phyloP scores from a whole-genome alignment of 345 rosid genomes.

The Arabis alpina region DNA sequence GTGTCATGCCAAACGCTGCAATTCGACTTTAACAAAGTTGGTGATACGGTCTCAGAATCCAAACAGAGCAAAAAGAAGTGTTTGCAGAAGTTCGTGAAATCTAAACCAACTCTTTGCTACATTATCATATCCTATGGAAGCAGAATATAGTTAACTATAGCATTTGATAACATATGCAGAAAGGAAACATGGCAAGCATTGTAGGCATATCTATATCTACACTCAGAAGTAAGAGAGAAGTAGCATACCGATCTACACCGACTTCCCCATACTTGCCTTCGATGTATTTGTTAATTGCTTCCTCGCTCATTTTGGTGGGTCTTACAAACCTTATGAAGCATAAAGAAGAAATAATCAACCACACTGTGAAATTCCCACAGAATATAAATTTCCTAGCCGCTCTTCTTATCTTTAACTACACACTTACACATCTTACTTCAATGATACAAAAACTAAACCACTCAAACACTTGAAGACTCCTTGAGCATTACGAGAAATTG shows the following conservation, averaged over 20 bases:
- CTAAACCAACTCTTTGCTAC: slow-evolving; percentile 18
- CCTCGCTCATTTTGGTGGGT: slow-evolving; percentile 80
- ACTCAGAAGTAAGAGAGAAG: slow-evolving; percentile 2
- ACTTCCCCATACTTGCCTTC: slow-evolving; percentile 87
- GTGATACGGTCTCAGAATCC: slow-evolving; percentile 3
- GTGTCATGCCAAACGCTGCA: slow-evolving; percentile 98
- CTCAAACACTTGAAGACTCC: slow-evolving; percentile 1
- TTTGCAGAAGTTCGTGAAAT: background rate
- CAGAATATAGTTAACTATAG: background rate
- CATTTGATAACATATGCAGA: background rate
- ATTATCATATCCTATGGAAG: background rate
- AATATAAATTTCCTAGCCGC: background rate
- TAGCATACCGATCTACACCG: slow-evolving; percentile 85
- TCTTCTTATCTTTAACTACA: background rate
- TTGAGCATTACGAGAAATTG: background rate
- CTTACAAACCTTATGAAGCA: slow-evolving; percentile 66
- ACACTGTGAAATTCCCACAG: slow-evolving; percentile 11
- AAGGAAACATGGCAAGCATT: slow-evolving; percentile 1
- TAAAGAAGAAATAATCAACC: slow-evolving; percentile 8
- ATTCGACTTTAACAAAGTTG: slow-evolving; percentile 23
- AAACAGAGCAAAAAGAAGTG: background rate
- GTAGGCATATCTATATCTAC: background rate
- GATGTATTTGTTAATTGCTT: slow-evolving; percentile 70
- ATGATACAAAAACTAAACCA: background rate
- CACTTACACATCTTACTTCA: background rate